phyloP scores from a whole-genome alignment of 2,329 filamentous ascomycete genomes.

The Diplodia sapinea region DNA sequence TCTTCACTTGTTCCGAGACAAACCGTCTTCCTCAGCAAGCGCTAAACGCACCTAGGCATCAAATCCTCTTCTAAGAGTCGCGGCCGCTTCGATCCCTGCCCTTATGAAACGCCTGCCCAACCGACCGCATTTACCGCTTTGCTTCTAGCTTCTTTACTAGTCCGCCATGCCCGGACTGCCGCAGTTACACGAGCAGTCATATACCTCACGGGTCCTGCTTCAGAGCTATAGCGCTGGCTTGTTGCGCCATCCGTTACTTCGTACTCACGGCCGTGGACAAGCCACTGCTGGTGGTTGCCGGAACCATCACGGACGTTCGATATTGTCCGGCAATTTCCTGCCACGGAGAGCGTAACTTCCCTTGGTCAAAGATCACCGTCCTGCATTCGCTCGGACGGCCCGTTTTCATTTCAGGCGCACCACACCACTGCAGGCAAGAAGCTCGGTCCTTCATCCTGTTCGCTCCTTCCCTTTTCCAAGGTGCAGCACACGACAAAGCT shows the following conservation, averaged over 20 bases:
- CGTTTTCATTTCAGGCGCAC: slow-evolving; percentile 20
- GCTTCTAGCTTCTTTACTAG: neutral
- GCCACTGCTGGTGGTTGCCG: neutral
- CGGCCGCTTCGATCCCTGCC: slow-evolving; percentile 16
- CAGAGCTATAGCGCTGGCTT: slow-evolving; percentile 3
- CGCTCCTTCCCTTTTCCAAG: neutral
- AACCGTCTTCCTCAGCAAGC: neutral
- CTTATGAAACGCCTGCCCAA: slow-evolving; percentile 20
- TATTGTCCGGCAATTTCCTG: slow-evolving; percentile 18
- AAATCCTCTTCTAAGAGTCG: slow-evolving; percentile 30
- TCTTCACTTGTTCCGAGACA: slow-evolving; percentile 32
- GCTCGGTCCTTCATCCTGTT: slow-evolving; percentile 1
- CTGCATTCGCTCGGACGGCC: slow-evolving; percentile 1
- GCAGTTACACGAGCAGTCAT: slow-evolving; percentile 11
- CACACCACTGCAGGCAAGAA: slow-evolving; percentile 8
- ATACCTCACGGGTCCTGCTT: neutral
- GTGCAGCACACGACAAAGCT: slow-evolving; percentile 21
- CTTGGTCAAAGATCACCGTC: slow-evolving; percentile 13
- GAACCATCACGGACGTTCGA: slow-evolving; percentile 9
- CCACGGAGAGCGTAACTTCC: neutral
- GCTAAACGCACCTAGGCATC: slow-evolving; percentile 26
- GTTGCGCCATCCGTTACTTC: slow-evolving; percentile 1
- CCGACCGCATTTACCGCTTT: slow-evolving; percentile 17
- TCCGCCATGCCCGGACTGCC: neutral
- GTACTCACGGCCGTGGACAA: neutral